Conservation (phyloP, 2,329 filamentous ascomycete genomes). For the Aspergillus flavus region DNA sequence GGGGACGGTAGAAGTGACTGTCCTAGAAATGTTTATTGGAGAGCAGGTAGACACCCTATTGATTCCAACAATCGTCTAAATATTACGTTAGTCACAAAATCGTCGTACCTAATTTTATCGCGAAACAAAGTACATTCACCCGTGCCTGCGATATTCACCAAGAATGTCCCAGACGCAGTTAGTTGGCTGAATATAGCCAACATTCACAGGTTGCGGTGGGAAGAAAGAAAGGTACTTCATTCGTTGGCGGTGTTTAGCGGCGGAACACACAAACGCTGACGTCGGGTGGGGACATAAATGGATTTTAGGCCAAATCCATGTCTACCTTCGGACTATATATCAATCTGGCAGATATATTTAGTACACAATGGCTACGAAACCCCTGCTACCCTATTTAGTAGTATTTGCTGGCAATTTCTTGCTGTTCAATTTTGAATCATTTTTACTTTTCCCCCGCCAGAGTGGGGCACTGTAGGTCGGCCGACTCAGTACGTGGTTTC, state of each 20-base stretch:
- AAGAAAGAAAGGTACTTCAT: conserved; percentile 6
- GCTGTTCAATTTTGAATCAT: background rate
- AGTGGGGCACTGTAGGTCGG: background rate
- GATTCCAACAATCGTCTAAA: no score
- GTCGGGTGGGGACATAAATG: conserved; percentile 27
- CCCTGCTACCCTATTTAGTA: background rate
- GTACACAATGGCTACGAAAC: background rate
- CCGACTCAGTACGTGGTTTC: no score
- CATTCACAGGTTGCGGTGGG: conserved; percentile 11
- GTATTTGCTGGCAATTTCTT: background rate
- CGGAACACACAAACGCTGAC: conserved; percentile 29
- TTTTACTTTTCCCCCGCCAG: background rate
- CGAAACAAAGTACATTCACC: background rate
- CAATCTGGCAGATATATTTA: background rate
- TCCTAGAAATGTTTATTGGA: background rate
- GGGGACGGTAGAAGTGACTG: background rate
- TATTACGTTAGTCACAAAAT: background rate
- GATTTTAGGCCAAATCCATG: conserved; percentile 9
- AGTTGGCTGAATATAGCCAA: background rate
- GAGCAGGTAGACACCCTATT: background rate
- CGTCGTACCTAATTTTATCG: background rate
- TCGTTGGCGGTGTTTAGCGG: conserved; percentile 25
- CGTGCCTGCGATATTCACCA: background rate
- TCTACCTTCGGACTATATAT: background rate
- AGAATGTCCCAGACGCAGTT: background rate